Evolutionary conservation across 352 stramenopile genomes (phyloP).

Genomic region (Phytophthora agathidicida): DNA sequence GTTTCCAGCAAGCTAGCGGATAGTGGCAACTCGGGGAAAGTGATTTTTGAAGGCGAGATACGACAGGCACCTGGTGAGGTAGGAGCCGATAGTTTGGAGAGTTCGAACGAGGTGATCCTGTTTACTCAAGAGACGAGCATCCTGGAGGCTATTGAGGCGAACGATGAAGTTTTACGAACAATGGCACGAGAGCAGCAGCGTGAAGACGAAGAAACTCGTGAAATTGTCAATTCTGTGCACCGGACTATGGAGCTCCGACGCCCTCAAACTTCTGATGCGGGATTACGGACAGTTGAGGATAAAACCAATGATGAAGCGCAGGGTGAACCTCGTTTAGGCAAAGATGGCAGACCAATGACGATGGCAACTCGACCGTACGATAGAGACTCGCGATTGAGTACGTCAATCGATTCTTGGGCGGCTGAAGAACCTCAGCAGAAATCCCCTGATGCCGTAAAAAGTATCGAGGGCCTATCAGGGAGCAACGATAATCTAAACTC

Average conservation of each 20-base stretch:
- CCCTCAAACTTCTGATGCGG: slow-evolving; percentile 61
- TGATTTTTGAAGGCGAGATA: slow-evolving; percentile 91
- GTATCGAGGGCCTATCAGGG: slow-evolving; percentile 19
- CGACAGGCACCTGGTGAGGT: slow-evolving; percentile 72
- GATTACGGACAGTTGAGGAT: slow-evolving; percentile 17
- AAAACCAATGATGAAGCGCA: slow-evolving; percentile 16
- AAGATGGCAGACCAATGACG: slow-evolving; percentile 50
- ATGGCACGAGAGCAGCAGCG: slow-evolving; percentile 42
- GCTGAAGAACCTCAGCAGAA: slow-evolving; percentile 54
- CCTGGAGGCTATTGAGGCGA: slow-evolving; percentile 71
- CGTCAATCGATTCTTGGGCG: slow-evolving; percentile 55
- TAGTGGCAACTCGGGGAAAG: not conserved
- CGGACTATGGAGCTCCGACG: slow-evolving; percentile 53
- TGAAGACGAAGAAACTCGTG: slow-evolving; percentile 51
- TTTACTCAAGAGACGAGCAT: slow-evolving; percentile 81
- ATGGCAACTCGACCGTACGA: slow-evolving; percentile 29
- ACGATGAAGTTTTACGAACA: slow-evolving; percentile 46
- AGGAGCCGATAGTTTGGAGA: slow-evolving; percentile 48
- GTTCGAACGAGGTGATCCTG: slow-evolving; percentile 85
- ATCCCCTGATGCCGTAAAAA: slow-evolving; percentile 48
- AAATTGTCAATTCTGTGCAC: slow-evolving; percentile 41
- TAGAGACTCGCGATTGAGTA: slow-evolving; percentile 23
- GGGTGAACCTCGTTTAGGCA: not conserved
- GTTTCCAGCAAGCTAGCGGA: not conserved
- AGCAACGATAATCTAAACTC: slow-evolving; percentile 15